Evolutionary conservation across 106 monocot species (phyloP).

Genomic region (Acorus gramineus): DNA sequence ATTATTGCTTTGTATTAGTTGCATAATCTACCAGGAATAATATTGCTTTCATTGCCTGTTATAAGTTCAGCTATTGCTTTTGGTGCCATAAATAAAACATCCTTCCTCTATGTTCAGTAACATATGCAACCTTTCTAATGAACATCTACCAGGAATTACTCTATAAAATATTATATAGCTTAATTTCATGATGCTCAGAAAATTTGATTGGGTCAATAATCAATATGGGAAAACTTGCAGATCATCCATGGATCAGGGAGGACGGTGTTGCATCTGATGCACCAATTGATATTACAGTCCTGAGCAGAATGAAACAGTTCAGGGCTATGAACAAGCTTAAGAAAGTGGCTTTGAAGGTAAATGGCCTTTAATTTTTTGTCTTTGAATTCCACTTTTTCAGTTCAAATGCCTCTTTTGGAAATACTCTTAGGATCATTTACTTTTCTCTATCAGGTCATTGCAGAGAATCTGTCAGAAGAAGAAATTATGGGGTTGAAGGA

Average conservation of each 20-base stretch:
- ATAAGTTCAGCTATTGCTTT: too few relatives aligned
- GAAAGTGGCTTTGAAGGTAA: constrained; percentile 55
- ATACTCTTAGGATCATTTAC: too few relatives aligned
- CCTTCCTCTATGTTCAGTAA: too few relatives aligned
- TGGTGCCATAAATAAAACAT: too few relatives aligned
- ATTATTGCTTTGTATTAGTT: too few relatives aligned
- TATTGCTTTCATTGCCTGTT: too few relatives aligned
- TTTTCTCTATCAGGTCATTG: constrained; percentile 47
- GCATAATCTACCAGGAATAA: too few relatives aligned
- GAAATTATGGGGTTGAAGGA: constrained; percentile 73
- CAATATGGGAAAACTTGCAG: constrained; percentile 8
- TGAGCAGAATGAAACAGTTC: constrained; percentile 57
- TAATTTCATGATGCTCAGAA: too few relatives aligned
- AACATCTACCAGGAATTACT: not conserved
- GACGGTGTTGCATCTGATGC: constrained; percentile 38
- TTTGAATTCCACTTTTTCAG: not conserved
- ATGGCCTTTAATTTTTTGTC: not conserved
- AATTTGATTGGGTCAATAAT: too few relatives aligned
- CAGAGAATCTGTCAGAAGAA: constrained; percentile 76
- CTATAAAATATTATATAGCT: constrained; percentile 5
- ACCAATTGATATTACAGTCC: constrained; percentile 35
- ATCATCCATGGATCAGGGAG: constrained; percentile 52
- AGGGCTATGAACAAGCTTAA: constrained; percentile 53
- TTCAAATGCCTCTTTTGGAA: too few relatives aligned
- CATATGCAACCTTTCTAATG: not conserved